These are phyloP conservation scores for Vitellaria paradoxa DNA, from an alignment of 179 eudicot genomes.

Conservation along the genomic window DNA sequence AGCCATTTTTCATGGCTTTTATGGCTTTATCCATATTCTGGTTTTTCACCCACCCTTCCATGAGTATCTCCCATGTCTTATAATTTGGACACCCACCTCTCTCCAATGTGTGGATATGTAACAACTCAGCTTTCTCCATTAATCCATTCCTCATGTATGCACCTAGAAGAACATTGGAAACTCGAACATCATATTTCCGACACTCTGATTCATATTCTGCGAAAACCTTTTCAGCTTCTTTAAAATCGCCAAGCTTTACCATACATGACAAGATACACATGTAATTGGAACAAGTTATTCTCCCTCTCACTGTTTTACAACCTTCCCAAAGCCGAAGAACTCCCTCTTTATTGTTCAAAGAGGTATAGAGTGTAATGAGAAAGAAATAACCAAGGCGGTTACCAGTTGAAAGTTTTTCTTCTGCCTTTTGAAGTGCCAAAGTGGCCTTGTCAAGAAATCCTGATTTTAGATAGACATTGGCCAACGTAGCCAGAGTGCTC, in stretches of 20 bases:
- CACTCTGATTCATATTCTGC: slow-evolving; percentile 28
- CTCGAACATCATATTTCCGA: slow-evolving; percentile 32
- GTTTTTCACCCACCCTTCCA: slow-evolving; percentile 30
- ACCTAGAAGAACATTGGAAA: slow-evolving; percentile 32
- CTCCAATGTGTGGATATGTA: slow-evolving; percentile 29
- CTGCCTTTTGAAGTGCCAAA: slow-evolving; percentile 26
- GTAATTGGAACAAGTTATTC: slow-evolving; percentile 28
- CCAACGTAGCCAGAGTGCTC: slow-evolving; percentile 32
- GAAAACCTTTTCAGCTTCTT: slow-evolving; percentile 30
- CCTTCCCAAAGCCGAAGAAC: slow-evolving; percentile 34
- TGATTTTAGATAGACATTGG: slow-evolving; percentile 24
- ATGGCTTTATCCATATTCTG: slow-evolving; percentile 28
- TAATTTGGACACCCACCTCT: slow-evolving; percentile 32
- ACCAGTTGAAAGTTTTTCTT: slow-evolving; percentile 21
- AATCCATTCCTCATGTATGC: slow-evolving; percentile 25
- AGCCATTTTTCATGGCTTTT: slow-evolving; percentile 26
- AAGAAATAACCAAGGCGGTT: slow-evolving; percentile 28
- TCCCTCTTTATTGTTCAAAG: slow-evolving; percentile 23
- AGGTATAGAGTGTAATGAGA: slow-evolving; percentile 28
- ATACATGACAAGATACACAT: slow-evolving; percentile 28
- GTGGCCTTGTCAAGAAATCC: slow-evolving; percentile 23
- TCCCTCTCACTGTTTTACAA: slow-evolving; percentile 24
- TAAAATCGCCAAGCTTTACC: slow-evolving; percentile 30
- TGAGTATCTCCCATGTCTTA: slow-evolving; percentile 38
- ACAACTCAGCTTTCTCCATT: slow-evolving; percentile 33